phyloP scores from a whole-genome alignment of 768 basidiomycete species.

The Lactarius akahatsu region DNA sequence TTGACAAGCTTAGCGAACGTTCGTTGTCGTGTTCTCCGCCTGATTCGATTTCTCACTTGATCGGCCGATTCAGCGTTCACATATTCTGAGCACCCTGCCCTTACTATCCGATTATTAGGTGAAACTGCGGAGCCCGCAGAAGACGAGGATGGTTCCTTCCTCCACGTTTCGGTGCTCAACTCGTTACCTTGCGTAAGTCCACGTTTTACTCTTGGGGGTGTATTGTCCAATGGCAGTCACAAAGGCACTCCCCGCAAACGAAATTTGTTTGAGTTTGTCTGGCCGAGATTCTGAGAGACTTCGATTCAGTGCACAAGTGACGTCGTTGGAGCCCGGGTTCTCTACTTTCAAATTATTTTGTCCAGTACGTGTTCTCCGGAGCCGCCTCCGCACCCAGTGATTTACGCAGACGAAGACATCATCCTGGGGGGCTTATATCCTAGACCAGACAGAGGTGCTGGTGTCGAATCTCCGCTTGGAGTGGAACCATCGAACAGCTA shows the following conservation, averaged over 20 bases:
- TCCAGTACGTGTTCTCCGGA: constrained; percentile 52
- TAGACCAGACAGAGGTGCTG: constrained; percentile 67
- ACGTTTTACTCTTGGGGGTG: neutral
- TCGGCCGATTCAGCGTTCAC: constrained; percentile 51
- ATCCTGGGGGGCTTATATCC: constrained; percentile 62
- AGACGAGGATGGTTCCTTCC: constrained; percentile 62
- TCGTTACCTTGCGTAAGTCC: constrained; percentile 70
- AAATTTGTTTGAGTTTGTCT: constrained; percentile 56
- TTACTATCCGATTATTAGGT: constrained; percentile 50
- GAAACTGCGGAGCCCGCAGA: constrained; percentile 50
- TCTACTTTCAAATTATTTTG: constrained; percentile 63
- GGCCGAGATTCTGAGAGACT: constrained; percentile 65
- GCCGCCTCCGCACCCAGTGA: neutral
- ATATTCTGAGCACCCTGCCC: constrained; percentile 66
- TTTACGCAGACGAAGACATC: constrained; percentile 38
- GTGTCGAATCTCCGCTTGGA: constrained; percentile 65
- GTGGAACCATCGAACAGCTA: constrained; percentile 51
- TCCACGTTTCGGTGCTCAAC: constrained; percentile 64
- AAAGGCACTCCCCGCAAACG: constrained; percentile 51
- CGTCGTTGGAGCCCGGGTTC: constrained; percentile 55
- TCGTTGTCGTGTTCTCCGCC: constrained; percentile 14
- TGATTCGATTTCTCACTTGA: constrained; percentile 7
- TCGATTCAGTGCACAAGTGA: constrained; percentile 47
- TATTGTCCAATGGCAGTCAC: constrained; percentile 41
- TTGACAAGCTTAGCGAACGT: constrained; percentile 58